Conservation (phyloP, 257 asterid species). For the Dorcoceras hygrometricum region DNA sequence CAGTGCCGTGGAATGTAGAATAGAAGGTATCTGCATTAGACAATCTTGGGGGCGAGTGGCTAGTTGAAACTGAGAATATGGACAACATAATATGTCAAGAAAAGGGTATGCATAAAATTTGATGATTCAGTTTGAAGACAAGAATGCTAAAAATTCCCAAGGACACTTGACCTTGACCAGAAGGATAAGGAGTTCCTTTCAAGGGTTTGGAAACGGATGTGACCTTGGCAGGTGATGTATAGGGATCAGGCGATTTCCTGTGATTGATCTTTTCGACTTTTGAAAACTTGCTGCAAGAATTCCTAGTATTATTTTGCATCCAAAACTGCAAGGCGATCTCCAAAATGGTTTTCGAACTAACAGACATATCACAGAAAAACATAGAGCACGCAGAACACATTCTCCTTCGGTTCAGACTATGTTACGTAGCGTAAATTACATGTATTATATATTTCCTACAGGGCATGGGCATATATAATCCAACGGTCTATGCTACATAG, state of each 20-base stretch:
- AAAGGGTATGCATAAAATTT: neutral
- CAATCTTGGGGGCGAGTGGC: conserved; percentile 36
- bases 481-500: neutral
- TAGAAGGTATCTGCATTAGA: conserved; percentile 50
- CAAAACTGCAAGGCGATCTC: neutral
- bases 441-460: neutral
- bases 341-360: neutral
- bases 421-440: neutral
- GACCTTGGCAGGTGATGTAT: conserved; percentile 36
- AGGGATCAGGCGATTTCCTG: conserved; percentile 28
- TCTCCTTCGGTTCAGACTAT: neutral
- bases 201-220: conserved; percentile 28
- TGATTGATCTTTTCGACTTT: conserved; percentile 31
- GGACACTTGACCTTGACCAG: conserved; percentile 38
- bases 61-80: conserved; percentile 42
- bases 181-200: conserved; percentile 30
- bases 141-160: conserved; percentile 8
- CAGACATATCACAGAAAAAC: conserved; percentile 2
- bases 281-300: conserved; percentile 47
- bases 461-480: neutral
- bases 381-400: neutral
- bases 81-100: conserved; percentile 11
- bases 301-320: conserved; percentile 19
- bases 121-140: neutral
- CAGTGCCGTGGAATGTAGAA: conserved; percentile 75